These are phyloP conservation scores for Pyracantha coccinea DNA, from an alignment of 331 rosid species.

Conservation along the genomic window DNA sequence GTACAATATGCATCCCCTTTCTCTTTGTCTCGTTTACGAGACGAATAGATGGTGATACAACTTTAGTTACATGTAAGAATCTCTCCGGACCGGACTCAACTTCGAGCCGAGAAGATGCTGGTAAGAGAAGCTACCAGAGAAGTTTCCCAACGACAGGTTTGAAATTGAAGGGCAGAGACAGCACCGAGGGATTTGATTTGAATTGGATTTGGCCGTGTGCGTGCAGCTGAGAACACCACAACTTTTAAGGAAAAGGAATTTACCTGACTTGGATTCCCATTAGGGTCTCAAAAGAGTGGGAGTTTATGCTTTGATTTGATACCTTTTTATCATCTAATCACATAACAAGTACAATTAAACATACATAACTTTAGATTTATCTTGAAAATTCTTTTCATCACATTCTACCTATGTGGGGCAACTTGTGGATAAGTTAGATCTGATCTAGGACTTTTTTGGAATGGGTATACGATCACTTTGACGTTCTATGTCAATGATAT, in stretches of 20 bases:
- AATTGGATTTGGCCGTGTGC: constrained; percentile 15
- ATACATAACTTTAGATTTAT: neutral
- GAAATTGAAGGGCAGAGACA: neutral
- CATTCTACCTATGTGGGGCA: neutral
- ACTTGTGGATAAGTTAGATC: neutral
- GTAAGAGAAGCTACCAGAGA: neutral
- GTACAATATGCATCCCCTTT: too few relatives aligned
- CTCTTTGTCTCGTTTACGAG: neutral
- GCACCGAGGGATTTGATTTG: neutral
- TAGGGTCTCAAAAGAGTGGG: constrained; percentile 23
- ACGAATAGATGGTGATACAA: too few relatives aligned
- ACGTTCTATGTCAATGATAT: too few relatives aligned
- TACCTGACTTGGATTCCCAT: constrained; percentile 38
- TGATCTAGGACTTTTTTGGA: too few relatives aligned
- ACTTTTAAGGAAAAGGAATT: constrained; percentile 31
- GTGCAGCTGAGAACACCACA: constrained; percentile 25
- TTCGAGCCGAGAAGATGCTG: neutral
- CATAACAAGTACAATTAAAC: neutral
- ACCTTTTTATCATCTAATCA: neutral
- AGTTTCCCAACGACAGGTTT: neutral
- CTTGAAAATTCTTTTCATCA: neutral
- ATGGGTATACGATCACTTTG: neutral
- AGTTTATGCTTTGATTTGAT: constrained; percentile 16
- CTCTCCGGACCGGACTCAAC: neutral
- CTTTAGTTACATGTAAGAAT: neutral